Conservation (phyloP, 129 eudicot species). For the Smallanthus sonchifolius region DNA sequence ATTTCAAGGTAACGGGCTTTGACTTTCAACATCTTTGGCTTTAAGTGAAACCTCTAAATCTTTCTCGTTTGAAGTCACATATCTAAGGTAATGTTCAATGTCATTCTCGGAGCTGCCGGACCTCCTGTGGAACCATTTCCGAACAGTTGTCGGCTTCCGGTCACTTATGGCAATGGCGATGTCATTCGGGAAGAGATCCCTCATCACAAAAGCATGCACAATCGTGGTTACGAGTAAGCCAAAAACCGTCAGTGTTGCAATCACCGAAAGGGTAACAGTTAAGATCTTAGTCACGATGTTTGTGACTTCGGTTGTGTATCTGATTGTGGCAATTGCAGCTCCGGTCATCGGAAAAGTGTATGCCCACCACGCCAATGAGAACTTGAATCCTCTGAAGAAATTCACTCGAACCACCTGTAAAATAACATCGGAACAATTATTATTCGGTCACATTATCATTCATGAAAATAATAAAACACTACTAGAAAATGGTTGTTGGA, state of each 20-base stretch:
- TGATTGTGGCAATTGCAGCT: slow-evolving; percentile 74
- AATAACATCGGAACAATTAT: neutral
- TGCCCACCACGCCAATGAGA: slow-evolving; percentile 97
- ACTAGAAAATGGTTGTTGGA: too few relatives aligned
- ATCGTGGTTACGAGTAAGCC: slow-evolving; percentile 62
- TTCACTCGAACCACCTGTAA: slow-evolving; percentile 75
- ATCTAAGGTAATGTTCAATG: slow-evolving; percentile 51
- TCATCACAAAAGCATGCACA: slow-evolving; percentile 60
- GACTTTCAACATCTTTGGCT: slow-evolving; percentile 28
- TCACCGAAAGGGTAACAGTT: slow-evolving; percentile 33
- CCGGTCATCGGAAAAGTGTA: slow-evolving; percentile 96
- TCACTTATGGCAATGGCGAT: slow-evolving; percentile 78
- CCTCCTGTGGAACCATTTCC: slow-evolving; percentile 59
- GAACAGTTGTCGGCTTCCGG: slow-evolving; percentile 35
- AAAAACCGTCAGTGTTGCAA: slow-evolving; percentile 58
- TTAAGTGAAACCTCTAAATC: slow-evolving; percentile 11
- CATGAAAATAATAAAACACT: too few relatives aligned
- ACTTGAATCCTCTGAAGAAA: slow-evolving; percentile 85
- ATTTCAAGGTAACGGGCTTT: slow-evolving; percentile 18
- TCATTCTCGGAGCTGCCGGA: slow-evolving; percentile 46
- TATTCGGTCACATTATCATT: neutral
- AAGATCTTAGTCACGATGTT: slow-evolving; percentile 41
- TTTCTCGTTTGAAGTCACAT: slow-evolving; percentile 32
- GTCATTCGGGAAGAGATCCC: slow-evolving; percentile 84
- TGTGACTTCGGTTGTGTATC: slow-evolving; percentile 59